These are phyloP conservation scores for Phytopythium mirpurense DNA, from an alignment of 352 stramenopile species.

Conservation along the genomic window DNA sequence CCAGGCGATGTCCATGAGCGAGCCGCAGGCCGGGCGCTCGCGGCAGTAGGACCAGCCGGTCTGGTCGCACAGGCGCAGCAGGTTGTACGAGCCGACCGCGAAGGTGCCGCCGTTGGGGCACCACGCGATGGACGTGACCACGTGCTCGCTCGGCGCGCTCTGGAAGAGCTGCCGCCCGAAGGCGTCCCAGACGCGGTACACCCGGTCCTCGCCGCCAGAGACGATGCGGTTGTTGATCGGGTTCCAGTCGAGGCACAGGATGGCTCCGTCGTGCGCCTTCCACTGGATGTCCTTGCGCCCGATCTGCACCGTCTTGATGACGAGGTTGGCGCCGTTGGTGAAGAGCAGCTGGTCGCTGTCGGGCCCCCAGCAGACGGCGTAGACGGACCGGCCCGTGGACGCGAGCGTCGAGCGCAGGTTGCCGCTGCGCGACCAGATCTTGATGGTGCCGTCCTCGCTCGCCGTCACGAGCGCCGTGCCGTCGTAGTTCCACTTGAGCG, in stretches of 20 bases:
- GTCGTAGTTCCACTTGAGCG: conserved; percentile 92
- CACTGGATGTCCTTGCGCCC: conserved; percentile 85
- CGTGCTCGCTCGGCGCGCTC: conserved; percentile 74
- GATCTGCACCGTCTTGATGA: conserved; percentile 91
- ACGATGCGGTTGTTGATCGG: conserved; percentile 90
- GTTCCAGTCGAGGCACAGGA: conserved; percentile 93
- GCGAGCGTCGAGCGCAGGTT: conserved; percentile 87
- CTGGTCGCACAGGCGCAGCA: conserved; percentile 91
- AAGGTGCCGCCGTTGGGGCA: conserved; percentile 89
- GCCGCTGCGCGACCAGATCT: conserved; percentile 88
- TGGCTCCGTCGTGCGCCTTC: conserved; percentile 89
- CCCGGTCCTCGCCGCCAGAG: conserved; percentile 90
- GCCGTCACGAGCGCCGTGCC: conserved; percentile 87
- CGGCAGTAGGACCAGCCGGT: conserved; percentile 90
- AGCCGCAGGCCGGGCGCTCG: conserved; percentile 76
- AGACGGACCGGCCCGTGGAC: conserved; percentile 75
- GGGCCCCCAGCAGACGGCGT: conserved; percentile 88
- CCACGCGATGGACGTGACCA: conserved; percentile 91
- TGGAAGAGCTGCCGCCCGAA: conserved; percentile 91
- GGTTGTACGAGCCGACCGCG: conserved; percentile 90
- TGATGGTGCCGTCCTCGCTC: conserved; percentile 92
- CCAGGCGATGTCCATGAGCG: conserved; percentile 87
- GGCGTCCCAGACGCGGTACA: conserved; percentile 91
- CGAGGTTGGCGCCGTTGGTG: conserved; percentile 79
- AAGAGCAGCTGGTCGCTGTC: conserved; percentile 91